phyloP scores from a whole-genome alignment of 2,329 filamentous ascomycete species.

The Cadophora gregata region DNA sequence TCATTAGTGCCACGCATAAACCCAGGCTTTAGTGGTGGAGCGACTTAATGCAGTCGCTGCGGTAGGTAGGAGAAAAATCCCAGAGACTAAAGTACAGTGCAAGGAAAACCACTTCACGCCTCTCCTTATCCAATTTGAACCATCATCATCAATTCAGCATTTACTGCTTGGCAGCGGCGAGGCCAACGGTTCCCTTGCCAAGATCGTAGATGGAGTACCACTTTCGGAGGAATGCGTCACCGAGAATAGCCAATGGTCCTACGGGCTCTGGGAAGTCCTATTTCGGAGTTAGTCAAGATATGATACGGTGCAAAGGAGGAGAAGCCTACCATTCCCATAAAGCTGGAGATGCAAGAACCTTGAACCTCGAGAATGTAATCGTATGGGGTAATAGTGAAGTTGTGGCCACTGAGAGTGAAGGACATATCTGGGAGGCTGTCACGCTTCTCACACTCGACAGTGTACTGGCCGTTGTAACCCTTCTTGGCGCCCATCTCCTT shows the following conservation, averaged over 20 bases:
- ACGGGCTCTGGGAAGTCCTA: constrained; percentile 77
- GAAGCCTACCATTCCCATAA: constrained; percentile 85
- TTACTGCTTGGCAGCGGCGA: constrained; percentile 76
- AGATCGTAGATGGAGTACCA: constrained; percentile 98
- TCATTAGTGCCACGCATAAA: constrained; percentile 21
- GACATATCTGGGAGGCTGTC: constrained; percentile 86
- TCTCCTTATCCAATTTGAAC: constrained; percentile 30
- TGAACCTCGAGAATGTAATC: constrained; percentile 98
- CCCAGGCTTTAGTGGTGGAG: constrained; percentile 12
- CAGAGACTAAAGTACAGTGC: constrained; percentile 37
- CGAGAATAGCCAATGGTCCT: constrained; percentile 92
- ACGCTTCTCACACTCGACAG: constrained; percentile 85
- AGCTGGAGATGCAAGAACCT: constrained; percentile 94
- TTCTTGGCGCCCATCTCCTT: constrained; percentile 98
- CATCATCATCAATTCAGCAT: background rate
- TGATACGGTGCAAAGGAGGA: constrained; percentile 49
- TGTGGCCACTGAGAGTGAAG: constrained; percentile 87
- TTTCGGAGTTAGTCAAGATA: constrained; percentile 79
- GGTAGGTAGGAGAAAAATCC: constrained; percentile 16
- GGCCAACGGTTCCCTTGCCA: constrained; percentile 84
- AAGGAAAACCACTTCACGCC: constrained; percentile 29
- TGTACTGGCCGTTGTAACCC: constrained; percentile 96
- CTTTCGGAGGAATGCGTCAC: constrained; percentile 82
- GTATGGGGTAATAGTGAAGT: constrained; percentile 86
- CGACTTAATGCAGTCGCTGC: constrained; percentile 13